phyloP scores from a whole-genome alignment of 2,329 filamentous ascomycete species.

The Colletotrichum tabaci region DNA sequence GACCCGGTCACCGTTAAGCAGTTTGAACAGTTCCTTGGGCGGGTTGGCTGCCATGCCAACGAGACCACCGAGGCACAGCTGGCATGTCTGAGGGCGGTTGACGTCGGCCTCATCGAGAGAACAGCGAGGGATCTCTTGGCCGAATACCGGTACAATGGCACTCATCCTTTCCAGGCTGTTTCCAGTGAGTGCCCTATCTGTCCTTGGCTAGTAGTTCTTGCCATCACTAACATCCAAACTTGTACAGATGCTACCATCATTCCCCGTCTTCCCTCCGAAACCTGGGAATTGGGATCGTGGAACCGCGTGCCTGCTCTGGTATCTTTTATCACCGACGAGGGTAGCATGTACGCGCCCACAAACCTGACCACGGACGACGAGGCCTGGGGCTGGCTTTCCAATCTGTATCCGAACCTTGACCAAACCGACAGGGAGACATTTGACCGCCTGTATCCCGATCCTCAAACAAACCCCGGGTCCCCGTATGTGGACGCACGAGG shows the following conservation, averaged over 20 bases:
- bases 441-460: constrained; percentile 21
- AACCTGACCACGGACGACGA: constrained; percentile 31
- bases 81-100: constrained; percentile 55
- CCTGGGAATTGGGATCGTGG: constrained; percentile 21
- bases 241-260: constrained; percentile 14
- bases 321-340: constrained; percentile 27
- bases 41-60: constrained; percentile 49
- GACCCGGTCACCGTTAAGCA: constrained; percentile 53
- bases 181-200: not conserved
- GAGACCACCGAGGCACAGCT: constrained; percentile 52
- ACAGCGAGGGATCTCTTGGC: constrained; percentile 14
- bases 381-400: constrained; percentile 26
- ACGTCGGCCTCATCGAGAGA: constrained; percentile 52
- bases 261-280: constrained; percentile 21
- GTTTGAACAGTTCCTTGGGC: constrained; percentile 48
- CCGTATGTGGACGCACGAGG: constrained; percentile 14
- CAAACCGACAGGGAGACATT: constrained; percentile 11
- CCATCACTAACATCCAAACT: not conserved
- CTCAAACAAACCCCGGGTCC: not conserved
- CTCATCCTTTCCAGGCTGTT: constrained; percentile 30
- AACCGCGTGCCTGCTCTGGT: constrained; percentile 18
- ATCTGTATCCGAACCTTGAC: constrained; percentile 16
- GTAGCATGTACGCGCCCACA: constrained; percentile 25
- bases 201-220: rapidly evolving
- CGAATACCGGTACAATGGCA: constrained; percentile 24